Percentiles rank a stretch among this genome's conserved stretches.
phyloP scores from a whole-genome alignment of 768 basidiomycete species.

The Lactifluus pinguis region DNA sequence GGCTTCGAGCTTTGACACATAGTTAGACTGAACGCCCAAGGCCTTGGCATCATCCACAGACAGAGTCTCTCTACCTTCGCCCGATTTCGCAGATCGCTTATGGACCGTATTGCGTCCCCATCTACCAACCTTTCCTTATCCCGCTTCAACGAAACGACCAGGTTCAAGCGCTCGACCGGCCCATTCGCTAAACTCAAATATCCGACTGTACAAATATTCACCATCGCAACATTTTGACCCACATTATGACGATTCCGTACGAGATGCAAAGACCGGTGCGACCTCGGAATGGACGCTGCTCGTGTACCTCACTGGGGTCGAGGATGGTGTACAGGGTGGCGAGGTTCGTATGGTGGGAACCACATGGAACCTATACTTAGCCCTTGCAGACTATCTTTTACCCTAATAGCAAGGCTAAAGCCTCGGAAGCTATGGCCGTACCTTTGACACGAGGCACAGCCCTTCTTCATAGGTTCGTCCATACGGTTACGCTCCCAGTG shows the following conservation, averaged over 20 bases:
- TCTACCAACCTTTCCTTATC: conserved; percentile 45
- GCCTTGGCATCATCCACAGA: conserved; percentile 30
- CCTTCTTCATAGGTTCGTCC: conserved; percentile 51
- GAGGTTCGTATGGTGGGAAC: conserved; percentile 34
- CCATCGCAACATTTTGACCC: conserved; percentile 59
- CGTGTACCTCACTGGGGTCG: conserved; percentile 59
- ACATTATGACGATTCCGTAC: conserved; percentile 68
- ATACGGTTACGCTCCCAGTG: not conserved
- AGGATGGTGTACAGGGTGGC: conserved; percentile 68
- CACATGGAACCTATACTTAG: not conserved
- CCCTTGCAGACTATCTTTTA: conserved; percentile 58
- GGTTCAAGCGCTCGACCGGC: conserved; percentile 30
- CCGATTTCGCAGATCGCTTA: conserved; percentile 47
- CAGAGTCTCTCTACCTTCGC: conserved; percentile 51
- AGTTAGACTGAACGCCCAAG: not conserved
- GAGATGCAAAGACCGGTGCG: conserved; percentile 46
- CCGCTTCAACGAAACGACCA: conserved; percentile 26
- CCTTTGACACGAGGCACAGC: conserved; percentile 54
- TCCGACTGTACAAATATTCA: conserved; percentile 62
- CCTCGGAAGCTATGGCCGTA: conserved; percentile 39
- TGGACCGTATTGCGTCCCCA: conserved; percentile 44
- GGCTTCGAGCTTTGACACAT: conserved; percentile 14
- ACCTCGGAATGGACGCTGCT: conserved; percentile 74
- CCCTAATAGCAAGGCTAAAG: conserved; percentile 42
- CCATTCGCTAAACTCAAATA: conserved; percentile 64